phyloP scores from a whole-genome alignment of 805 yeast species.

The Candida endomychidarum region DNA sequence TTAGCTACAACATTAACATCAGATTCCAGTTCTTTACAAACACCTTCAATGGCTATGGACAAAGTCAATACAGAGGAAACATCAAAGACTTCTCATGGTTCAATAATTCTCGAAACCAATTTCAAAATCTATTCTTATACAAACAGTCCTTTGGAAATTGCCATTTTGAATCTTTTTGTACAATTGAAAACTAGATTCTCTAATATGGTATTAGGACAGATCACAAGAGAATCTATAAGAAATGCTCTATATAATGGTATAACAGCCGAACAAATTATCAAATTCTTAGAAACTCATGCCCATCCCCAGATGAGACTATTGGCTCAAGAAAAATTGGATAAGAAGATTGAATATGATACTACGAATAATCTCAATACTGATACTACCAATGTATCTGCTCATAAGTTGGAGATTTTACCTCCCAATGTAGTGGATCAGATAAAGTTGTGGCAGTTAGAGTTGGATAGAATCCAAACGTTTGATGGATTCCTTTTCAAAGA shows the following conservation, averaged over 20 bases:
- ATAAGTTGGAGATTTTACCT: slow-evolving; percentile 67
- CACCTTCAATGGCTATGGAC: slow-evolving; percentile 76
- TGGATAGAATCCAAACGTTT: slow-evolving; percentile 85
- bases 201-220: slow-evolving; percentile 90
- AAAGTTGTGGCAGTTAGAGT: slow-evolving; percentile 91
- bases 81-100: slow-evolving; percentile 44
- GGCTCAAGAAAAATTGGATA: slow-evolving; percentile 68
- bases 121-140: slow-evolving; percentile 92
- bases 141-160: slow-evolving; percentile 91
- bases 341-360: slow-evolving; percentile 63
- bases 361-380: slow-evolving; percentile 49
- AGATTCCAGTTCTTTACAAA: slow-evolving; percentile 67
- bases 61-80: slow-evolving; percentile 56
- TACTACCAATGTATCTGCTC: slow-evolving; percentile 43
- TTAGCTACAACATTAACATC: slow-evolving; percentile 88
- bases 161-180: slow-evolving; percentile 84
- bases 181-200: slow-evolving; percentile 81
- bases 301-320: slow-evolving; percentile 84
- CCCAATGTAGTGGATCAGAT: slow-evolving; percentile 98
- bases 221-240: slow-evolving; percentile 89
- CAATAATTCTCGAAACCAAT: slow-evolving; percentile 88
- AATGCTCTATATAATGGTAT: slow-evolving; percentile 84
- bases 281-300: slow-evolving; percentile 87
- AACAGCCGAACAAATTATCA: slow-evolving; percentile 90
- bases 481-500: slow-evolving; percentile 89